A percentile compares a stretch with the other conserved stretches of the same genome.
Conservation (phyloP, 768 basidiomycete species). For the Clathrus columnatus region DNA sequence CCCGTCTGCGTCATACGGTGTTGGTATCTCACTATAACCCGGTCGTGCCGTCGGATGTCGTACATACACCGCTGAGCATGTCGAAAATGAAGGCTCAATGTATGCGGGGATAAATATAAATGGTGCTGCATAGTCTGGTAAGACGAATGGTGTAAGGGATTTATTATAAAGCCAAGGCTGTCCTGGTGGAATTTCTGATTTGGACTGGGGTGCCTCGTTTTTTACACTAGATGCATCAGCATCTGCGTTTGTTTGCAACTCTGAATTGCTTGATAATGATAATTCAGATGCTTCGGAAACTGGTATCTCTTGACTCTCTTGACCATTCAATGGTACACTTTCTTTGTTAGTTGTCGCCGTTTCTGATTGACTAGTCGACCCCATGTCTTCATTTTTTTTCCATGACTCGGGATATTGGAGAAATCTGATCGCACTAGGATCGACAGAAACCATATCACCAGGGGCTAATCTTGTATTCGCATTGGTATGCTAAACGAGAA, state of each 20-base stretch:
- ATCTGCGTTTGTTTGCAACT: constrained; percentile 14
- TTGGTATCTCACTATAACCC: constrained; percentile 90
- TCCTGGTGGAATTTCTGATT: neutral
- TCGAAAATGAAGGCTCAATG: constrained; percentile 75
- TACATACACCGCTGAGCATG: constrained; percentile 87
- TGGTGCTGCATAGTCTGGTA: constrained; percentile 82
- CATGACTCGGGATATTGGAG: constrained; percentile 29
- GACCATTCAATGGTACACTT: too few relatives aligned
- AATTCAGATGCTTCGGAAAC: constrained; percentile 10
- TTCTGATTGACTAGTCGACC: neutral
- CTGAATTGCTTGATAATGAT: constrained; percentile 8
- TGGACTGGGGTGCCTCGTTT: constrained; percentile 14
- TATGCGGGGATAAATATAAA: constrained; percentile 92
- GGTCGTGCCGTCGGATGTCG: constrained; percentile 97
- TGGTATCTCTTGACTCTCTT: neutral
- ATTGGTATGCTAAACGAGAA: constrained; percentile 53
- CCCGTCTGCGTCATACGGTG: constrained; percentile 93
- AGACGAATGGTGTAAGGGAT: constrained; percentile 63
- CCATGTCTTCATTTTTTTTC: neutral
- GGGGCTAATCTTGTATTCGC: constrained; percentile 85
- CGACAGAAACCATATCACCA: constrained; percentile 89
- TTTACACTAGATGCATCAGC: constrained; percentile 12
- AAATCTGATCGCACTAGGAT: constrained; percentile 73
- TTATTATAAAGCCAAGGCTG: constrained; percentile 10
- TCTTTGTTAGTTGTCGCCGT: neutral